A percentile compares a stretch with the other conserved stretches of the same genome.
These are phyloP conservation scores for Yarrowia sp. DNA, from an alignment of 805 yeast genomes.

Conservation along the genomic window DNA sequence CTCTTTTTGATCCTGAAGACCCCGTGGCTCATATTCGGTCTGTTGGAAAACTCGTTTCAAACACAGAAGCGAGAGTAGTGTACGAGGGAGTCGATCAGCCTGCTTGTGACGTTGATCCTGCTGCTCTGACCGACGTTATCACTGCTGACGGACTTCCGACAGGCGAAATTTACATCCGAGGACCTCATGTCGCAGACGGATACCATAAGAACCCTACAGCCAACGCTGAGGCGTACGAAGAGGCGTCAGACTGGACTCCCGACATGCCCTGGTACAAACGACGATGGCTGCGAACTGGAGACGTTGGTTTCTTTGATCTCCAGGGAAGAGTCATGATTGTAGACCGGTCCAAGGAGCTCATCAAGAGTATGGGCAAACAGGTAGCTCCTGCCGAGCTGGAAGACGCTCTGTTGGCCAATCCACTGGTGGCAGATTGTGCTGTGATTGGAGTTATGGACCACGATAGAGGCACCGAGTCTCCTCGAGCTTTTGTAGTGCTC, in stretches of 20 bases:
- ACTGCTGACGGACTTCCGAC: constrained; percentile 25
- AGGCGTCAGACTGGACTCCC: constrained; percentile 27
- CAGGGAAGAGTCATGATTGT: constrained; percentile 49
- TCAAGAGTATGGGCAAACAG: constrained; percentile 56
- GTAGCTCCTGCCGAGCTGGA: constrained; percentile 94
- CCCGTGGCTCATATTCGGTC: background rate
- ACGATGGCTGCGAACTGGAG: constrained; percentile 58
- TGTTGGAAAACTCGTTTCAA: background rate
- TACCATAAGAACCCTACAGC: constrained; percentile 51
- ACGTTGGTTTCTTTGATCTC: constrained; percentile 47
- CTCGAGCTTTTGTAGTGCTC: constrained; percentile 39
- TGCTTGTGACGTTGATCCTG: constrained; percentile 17
- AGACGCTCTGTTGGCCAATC: constrained; percentile 70
- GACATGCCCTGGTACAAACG: constrained; percentile 3
- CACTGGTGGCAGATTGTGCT: constrained; percentile 80
- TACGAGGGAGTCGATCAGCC: constrained; percentile 4
- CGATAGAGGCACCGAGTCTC: constrained; percentile 72
- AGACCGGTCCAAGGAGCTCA: constrained; percentile 40
- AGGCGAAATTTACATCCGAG: constrained; percentile 53
- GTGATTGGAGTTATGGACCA: constrained; percentile 66
- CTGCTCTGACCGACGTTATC: background rate
- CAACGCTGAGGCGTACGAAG: constrained; percentile 46
- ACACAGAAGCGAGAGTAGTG: background rate
- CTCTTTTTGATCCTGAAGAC: background rate
- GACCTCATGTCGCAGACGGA: constrained; percentile 52